Evolutionary conservation across 257 asterid genomes (phyloP), one percentile per base, ranked within the genome.

Genomic region (Gardenia jasminoides): DNA sequence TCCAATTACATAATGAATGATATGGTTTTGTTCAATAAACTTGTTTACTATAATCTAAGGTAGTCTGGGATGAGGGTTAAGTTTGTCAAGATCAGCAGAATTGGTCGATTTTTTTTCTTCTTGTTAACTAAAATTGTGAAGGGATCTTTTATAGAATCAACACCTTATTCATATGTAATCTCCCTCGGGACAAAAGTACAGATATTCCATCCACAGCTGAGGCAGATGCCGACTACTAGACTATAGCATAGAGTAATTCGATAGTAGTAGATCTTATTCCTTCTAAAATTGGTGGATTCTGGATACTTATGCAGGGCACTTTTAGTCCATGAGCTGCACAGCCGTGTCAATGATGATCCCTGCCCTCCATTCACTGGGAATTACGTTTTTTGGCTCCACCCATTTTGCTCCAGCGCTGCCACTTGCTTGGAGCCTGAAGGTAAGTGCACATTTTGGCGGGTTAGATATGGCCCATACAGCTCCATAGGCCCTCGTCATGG

Each of bases 311-410:
- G 8, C 22, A 54, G 12, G 61, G 20, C 10, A 24, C 6, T 24
- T 54, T 54, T 73, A 67, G 79, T 36, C n/a, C n/a, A n/a, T 70
- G 68, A 82, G 74, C 74, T 82, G 82, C 46, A 82, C 10, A 54
- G 76, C 58, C 39, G 85, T 82, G 52, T 82, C 82, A 73, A 71
- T 71, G 39, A 50, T 17, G 67, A 24, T 15, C 15, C 82, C 80
- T 65, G 76, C 73, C 64, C 73, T 82, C 85, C 85, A 82, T 46
- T 82, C 71, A 50, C 54, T 70, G 43, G 85, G 80, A 24, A 82
- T 68, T 4, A 78, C 72, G 58, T 75, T 67, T 2, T 72, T 64
- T 1, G 81, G 76, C 16, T 72, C 28, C 22, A 82, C 64, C 85
- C 85, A 82, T 70, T 78, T 78, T 65, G 64, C 72, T 33, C 71